Conservation (phyloP, 352 stramenopile genomes). For the Phytophthora constricta region DNA sequence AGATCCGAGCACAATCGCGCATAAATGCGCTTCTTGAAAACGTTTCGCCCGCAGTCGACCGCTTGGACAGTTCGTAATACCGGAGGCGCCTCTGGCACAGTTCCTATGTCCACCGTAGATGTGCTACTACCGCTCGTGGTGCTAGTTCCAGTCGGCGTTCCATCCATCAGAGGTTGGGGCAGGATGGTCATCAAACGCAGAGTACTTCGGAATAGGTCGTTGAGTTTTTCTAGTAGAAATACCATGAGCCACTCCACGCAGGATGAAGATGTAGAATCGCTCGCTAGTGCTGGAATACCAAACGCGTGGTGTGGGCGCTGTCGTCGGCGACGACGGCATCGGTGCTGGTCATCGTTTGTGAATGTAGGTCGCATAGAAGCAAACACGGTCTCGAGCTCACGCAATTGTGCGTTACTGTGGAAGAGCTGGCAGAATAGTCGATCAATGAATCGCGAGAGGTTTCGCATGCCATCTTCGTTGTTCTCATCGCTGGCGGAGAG, state of each 20-base stretch:
- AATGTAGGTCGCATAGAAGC: conserved; percentile 31
- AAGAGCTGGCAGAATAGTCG: conserved; percentile 88
- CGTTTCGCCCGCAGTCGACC: conserved; percentile 67
- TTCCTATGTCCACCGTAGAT: conserved; percentile 28
- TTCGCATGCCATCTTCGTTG: conserved; percentile 79
- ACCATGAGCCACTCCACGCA: conserved; percentile 73
- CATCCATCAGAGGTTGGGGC: conserved; percentile 29
- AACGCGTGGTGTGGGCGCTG: conserved; percentile 11
- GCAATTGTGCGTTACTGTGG: conserved; percentile 78
- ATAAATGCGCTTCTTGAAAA: conserved; percentile 85
- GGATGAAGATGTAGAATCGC: conserved; percentile 37
- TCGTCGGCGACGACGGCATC: conserved; percentile 7
- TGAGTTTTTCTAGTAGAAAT: conserved; percentile 72
- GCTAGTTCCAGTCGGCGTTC: conserved; percentile 4
- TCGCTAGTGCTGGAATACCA: conserved; percentile 14
- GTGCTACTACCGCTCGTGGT: conserved; percentile 26
- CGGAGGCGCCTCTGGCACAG: conserved; percentile 24
- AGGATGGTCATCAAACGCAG: conserved; percentile 64
- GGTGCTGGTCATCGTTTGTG: conserved; percentile 14
- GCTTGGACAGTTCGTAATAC: conserved; percentile 55
- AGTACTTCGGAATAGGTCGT: conserved; percentile 65
- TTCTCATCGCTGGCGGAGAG: conserved; percentile 67
- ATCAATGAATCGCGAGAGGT: conserved; percentile 83
- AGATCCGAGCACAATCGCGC: conserved; percentile 82
- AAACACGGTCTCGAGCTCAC: conserved; percentile 67